Evolutionary conservation across 2,329 filamentous ascomycete genomes (phyloP), one percentile per base, ranked within the genome.

Genomic region (Pezizomycotina sp.): DNA sequence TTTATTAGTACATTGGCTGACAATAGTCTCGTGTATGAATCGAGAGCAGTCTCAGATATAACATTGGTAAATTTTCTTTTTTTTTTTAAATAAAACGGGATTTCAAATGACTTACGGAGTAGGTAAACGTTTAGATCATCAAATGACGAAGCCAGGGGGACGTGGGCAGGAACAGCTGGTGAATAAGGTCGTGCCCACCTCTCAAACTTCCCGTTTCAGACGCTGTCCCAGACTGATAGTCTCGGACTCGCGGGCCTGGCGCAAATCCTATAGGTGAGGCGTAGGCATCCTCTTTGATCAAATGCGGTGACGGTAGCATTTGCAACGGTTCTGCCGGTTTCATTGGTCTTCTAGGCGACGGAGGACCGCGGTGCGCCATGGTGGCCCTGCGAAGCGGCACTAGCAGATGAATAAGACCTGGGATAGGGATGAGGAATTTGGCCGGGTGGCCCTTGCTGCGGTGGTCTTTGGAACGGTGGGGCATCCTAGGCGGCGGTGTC

Each of bases 41-140:
- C 13, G 6, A 6, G 6, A 30, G 64, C 62, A 43, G n/a, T n/a
- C n/a, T n/a, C n/a, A n/a, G n/a, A n/a, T n/a, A n/a, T n/a, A n/a
- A n/a, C n/a, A n/a, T n/a, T n/a, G n/a, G n/a, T n/a, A n/a, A n/a
- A n/a, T n/a, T n/a, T n/a, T n/a, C n/a, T n/a, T n/a, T n/a, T n/a
- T n/a, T n/a, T n/a, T n/a, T n/a, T n/a, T n/a, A n/a, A n/a, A n/a
- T n/a, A n/a, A n/a, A n/a, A n/a, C n/a, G n/a, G n/a, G n/a, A n/a
- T n/a, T n/a, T n/a, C n/a, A n/a, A n/a, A 45, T 16, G 45, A 77
- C 79, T 77, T 72, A 86, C 71, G 89, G 83, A 66, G 83, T 93
- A 23, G 89, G 89, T 46, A 98, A 6, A 69, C 67, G 8, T 76
- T 60, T 44, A 95, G 72, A 41, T 95, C 86, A 38, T 95, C 86